Evolutionary conservation across 257 asterid species (phyloP).

Genomic region (Penstemon davidsonii): DNA sequence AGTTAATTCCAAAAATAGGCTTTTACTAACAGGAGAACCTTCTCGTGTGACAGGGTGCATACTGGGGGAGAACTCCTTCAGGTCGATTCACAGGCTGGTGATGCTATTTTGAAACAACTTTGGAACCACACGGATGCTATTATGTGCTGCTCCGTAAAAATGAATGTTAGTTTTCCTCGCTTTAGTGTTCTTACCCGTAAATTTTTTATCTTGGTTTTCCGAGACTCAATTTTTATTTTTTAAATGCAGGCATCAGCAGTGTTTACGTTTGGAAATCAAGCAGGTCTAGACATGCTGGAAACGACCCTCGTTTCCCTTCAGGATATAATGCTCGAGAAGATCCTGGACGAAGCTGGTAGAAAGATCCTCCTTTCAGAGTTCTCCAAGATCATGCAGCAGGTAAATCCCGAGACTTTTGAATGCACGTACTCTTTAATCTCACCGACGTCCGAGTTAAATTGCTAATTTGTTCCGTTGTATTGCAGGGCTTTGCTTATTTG

Average conservation of each 20-base stretch:
- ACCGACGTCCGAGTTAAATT: too few species aligned
- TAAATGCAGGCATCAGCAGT: conserved; percentile 75
- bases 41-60: conserved; percentile 49
- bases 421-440: too few species aligned
- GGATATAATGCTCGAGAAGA: conserved; percentile 86
- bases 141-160: conserved; percentile 89
- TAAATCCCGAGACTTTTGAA: conserved; percentile 4
- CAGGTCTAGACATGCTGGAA: conserved; percentile 98
- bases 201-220: neutral
- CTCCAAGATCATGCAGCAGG: conserved; percentile 97
- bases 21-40: too few species aligned
- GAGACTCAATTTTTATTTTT: neutral
- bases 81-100: conserved; percentile 54
- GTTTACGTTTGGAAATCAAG: conserved; percentile 87
- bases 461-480: neutral
- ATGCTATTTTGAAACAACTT: conserved; percentile 71
- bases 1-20: too few species aligned
- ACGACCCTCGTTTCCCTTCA: conserved; percentile 88
- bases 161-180: conserved; percentile 51
- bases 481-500: conserved; percentile 76
- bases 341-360: conserved; percentile 80
- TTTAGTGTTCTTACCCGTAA: neutral
- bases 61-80: conserved; percentile 76
- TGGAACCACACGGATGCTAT: conserved; percentile 91
- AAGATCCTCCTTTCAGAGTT: conserved; percentile 75